Base-by-base conservation (phyloP, 805 yeast species). In the Lipomyces chichibuensis region DNA sequence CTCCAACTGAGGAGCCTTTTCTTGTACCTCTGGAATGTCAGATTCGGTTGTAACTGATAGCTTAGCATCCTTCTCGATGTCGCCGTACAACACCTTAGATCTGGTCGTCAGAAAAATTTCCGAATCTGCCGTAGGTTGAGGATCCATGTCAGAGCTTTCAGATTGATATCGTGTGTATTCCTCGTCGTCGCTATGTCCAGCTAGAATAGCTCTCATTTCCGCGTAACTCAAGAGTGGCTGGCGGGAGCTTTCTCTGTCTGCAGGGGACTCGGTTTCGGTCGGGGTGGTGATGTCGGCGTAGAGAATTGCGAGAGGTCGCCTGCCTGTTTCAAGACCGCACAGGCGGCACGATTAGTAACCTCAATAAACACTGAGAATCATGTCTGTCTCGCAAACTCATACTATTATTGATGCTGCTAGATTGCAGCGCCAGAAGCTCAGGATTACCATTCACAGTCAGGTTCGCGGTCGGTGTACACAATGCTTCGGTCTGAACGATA, bases 171-270 rank as follows among this genome's bases (percentile, higher is more conserved):
- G 49, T 23, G 49, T 43, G 20, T 43, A 43, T 43, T 43, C 49
- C 49, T 43, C 49, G 8, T 43, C 49, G 49, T 43, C 49, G 49
- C 49, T 43, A 43, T 43, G 49, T n/a, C 49, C 49, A n/a, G 49
- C 49, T 43, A 43, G 49, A n/a, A 43, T 17, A 17, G 49, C 49
- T 7, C 49, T 43, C 49, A 43, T 43, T 43, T 43, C 49, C 23
- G 20, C 49, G 49, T 43, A 43, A n/a, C 49, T 43, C 49, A 43
- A 43, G 23, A 43, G 49, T 43, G 49, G 49, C 20, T 6, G 49
- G 23, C 8, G 49, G 3, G 9, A 43, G 49, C 49, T n/a, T 6
- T 3, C 49, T n/a, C 49, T 11, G 9, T n/a, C 6, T 43, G 23
- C 49, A 17, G 49, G 49, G n/a, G 49, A n/a, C 23, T 7, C 23